These are phyloP conservation scores for Bombardia bombarda DNA, from an alignment of 495 filamentous ascomycete species.

Conservation along the genomic window DNA sequence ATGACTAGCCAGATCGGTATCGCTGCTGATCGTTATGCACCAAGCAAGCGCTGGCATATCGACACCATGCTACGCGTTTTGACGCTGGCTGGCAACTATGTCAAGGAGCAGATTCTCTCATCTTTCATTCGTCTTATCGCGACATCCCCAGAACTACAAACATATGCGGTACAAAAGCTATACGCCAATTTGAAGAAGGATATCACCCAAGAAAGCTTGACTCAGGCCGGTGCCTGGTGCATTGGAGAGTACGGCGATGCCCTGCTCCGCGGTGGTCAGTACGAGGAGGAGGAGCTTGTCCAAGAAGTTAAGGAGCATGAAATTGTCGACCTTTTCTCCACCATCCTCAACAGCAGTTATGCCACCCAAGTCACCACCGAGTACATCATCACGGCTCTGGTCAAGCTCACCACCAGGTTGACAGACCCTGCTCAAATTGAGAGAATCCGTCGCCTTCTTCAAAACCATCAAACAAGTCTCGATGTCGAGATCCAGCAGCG, in stretches of 20 bases:
- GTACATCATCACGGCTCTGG: conserved; percentile 89
- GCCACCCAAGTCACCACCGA: conserved; percentile 81
- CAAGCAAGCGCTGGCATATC: conserved; percentile 95
- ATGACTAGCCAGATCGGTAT: conserved; percentile 98
- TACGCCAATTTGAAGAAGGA: conserved; percentile 87
- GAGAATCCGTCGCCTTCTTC: conserved; percentile 68
- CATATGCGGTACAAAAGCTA: conserved; percentile 91
- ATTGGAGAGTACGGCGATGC: conserved; percentile 96
- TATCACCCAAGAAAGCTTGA: conserved; percentile 93
- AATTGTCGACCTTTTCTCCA: conserved; percentile 80
- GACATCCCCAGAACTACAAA: conserved; percentile 88
- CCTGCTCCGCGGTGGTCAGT: conserved; percentile 78
- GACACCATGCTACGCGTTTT: conserved; percentile 96
- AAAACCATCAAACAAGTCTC: conserved; percentile 67
- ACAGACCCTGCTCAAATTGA: conserved; percentile 76
- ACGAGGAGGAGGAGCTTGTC: conserved; percentile 91
- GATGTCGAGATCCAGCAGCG: conserved; percentile 95
- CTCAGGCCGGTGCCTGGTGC: conserved; percentile 90
- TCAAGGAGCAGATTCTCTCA: conserved; percentile 94
- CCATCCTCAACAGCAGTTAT: conserved; percentile 89
- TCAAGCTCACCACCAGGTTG: conserved; percentile 91
- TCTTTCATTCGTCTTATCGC: conserved; percentile 95
- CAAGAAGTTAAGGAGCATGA: conserved; percentile 85
- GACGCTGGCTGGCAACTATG: conserved; percentile 88
- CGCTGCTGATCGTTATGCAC: conserved; percentile 89